phyloP scores from a whole-genome alignment of 129 eudicot genomes.

The Chrysanthemum makinoi region DNA sequence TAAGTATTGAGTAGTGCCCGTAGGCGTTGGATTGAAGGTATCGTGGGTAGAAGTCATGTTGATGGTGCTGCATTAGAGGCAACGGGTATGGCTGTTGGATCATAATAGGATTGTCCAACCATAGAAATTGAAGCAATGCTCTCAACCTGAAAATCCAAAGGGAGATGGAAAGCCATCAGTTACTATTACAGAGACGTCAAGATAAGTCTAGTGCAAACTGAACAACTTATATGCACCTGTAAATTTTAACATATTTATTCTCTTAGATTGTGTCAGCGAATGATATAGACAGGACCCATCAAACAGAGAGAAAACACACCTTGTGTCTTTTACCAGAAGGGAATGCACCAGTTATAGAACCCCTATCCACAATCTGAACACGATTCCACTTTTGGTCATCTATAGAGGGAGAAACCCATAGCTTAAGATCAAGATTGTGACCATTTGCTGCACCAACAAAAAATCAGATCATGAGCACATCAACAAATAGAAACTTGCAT shows the following conservation, averaged over 20 bases:
- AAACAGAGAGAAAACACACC: conserved; percentile 32
- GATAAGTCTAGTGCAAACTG: not conserved
- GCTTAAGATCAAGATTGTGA: conserved; percentile 75
- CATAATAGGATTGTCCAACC: conserved; percentile 25
- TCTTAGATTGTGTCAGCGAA: not conserved
- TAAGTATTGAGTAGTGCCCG: conserved; percentile 16
- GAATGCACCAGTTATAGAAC: conserved; percentile 26
- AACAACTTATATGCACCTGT: not conserved
- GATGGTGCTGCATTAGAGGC: no score
- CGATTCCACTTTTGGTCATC: conserved; percentile 35
- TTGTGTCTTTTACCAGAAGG: conserved; percentile 49
- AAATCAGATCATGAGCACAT: not conserved
- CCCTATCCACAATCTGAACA: conserved; percentile 29
- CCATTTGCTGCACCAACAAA: conserved; percentile 39
- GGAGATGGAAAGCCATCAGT: conserved; percentile 12
- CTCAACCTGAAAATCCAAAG: conserved; percentile 37
- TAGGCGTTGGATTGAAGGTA: conserved; percentile 23
- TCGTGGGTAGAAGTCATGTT: not conserved
- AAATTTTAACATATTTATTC: not conserved
- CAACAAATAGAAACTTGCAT: conserved; percentile 1
- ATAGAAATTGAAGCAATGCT: conserved; percentile 23
- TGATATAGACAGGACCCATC: not conserved
- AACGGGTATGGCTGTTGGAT: conserved; percentile 29
- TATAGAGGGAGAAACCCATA: conserved; percentile 51
- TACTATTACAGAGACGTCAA: not conserved